Evolutionary conservation across 306 rosid species (phyloP).

Genomic region (Abrus precatorius): DNA sequence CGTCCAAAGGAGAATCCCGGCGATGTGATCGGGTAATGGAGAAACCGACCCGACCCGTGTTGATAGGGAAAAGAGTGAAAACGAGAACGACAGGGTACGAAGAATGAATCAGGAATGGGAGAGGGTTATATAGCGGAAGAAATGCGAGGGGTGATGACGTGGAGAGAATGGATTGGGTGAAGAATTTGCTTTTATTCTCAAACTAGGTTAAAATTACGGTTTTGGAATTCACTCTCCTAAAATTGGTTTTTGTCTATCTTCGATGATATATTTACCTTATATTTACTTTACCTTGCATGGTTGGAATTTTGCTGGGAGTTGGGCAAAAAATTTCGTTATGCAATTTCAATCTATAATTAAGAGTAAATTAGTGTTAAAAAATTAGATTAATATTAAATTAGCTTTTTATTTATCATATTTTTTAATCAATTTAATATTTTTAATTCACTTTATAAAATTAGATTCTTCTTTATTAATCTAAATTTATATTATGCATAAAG

Average conservation of each 20-base stretch:
- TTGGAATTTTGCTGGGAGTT: not conserved
- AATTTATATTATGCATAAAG: too few species aligned
- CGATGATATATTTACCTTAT: not conserved
- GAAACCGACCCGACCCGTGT: not conserved
- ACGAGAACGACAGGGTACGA: not conserved
- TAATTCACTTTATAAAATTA: too few species aligned
- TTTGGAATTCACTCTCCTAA: not conserved
- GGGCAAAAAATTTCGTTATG: too few species aligned
- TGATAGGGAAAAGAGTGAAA: not conserved
- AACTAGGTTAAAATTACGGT: conserved; percentile 2
- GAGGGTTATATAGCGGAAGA: conserved; percentile 24
- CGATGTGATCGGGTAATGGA: not conserved
- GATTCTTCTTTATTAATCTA: too few species aligned
- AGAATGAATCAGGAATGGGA: not conserved
- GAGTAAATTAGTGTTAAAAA: too few species aligned
- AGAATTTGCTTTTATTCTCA: too few species aligned
- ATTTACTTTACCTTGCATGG: not conserved
- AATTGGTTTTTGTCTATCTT: not conserved
- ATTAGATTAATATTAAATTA: too few species aligned
- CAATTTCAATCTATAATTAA: too few species aligned
- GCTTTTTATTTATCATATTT: too few species aligned
- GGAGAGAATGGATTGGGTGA: not conserved
- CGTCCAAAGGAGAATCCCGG: not conserved
- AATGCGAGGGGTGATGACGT: conserved; percentile 32
- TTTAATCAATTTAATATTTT: too few species aligned